Conservation (phyloP, 176 grass and related monocot species). For the Avena insularis region DNA sequence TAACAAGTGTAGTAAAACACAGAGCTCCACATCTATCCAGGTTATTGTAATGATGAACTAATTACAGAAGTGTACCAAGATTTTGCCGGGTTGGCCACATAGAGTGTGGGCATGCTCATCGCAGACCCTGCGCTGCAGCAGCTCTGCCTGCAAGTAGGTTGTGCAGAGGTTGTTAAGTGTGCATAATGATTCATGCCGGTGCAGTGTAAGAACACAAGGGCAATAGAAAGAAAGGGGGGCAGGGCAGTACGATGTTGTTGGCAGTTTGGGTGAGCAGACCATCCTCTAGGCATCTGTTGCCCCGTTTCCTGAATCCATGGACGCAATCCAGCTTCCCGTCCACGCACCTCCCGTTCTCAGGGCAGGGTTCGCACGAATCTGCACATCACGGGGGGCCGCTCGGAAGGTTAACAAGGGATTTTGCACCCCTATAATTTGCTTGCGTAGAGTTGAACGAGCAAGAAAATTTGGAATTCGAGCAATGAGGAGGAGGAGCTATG, state of each 20-base stretch:
- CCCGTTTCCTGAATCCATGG: slow-evolving; percentile 69
- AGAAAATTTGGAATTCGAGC: not conserved
- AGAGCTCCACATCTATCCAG: slow-evolving; percentile 20
- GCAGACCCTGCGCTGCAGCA: slow-evolving; percentile 65
- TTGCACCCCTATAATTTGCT: too few relatives aligned
- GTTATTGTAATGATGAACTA: too few relatives aligned
- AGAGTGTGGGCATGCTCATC: slow-evolving; percentile 64
- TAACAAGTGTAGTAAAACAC: not conserved
- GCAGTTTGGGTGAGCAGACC: slow-evolving; percentile 62
- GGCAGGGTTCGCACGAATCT: slow-evolving; percentile 63
- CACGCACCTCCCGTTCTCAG: slow-evolving; percentile 60
- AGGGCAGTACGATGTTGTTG: slow-evolving; percentile 64
- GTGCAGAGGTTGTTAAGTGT: not conserved
- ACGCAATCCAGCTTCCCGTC: slow-evolving; percentile 66
- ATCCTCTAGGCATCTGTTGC: slow-evolving; percentile 77
- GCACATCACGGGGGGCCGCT: not conserved
- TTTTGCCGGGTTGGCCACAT: slow-evolving; percentile 67
- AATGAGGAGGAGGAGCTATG: not conserved
- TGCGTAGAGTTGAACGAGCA: not conserved
- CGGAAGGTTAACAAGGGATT: too few relatives aligned
- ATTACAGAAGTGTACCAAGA: slow-evolving; percentile 50
- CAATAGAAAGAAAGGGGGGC: not conserved
- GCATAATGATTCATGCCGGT: not conserved
- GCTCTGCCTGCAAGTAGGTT: slow-evolving; percentile 30
- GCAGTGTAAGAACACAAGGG: not conserved